phyloP scores from a whole-genome alignment of 2,329 filamentous ascomycete species.

The Fusarium coicis region DNA sequence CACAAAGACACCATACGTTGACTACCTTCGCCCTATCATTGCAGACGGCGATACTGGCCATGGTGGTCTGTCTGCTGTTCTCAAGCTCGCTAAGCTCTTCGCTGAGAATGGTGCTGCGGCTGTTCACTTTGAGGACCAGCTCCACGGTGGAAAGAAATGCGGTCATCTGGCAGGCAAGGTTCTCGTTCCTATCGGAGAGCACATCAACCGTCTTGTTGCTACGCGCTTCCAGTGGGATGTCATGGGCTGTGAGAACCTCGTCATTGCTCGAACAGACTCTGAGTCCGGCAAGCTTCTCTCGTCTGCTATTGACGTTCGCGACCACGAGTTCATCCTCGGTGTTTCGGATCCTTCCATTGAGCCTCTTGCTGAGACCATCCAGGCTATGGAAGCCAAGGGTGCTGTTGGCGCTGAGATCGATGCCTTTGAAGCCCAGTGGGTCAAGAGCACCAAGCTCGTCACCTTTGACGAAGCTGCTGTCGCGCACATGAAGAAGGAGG shows the following conservation, averaged over 20 bases:
- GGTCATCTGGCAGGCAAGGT: slow-evolving; percentile 97
- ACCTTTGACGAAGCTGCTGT: slow-evolving; percentile 93
- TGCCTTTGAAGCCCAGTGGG: slow-evolving; percentile 86
- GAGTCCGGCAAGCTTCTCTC: slow-evolving; percentile 92
- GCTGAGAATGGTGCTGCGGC: slow-evolving; percentile 96
- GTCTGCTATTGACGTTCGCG: slow-evolving; percentile 90
- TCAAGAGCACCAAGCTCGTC: slow-evolving; percentile 84
- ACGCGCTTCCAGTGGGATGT: slow-evolving; percentile 98
- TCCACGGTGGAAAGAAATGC: slow-evolving; percentile 98
- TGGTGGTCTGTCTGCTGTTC: slow-evolving; percentile 88
- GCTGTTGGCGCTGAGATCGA: slow-evolving; percentile 85
- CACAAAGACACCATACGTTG: slow-evolving; percentile 80
- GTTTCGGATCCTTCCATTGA: slow-evolving; percentile 78
- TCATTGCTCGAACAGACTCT: slow-evolving; percentile 95
- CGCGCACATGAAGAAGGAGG: slow-evolving; percentile 75
- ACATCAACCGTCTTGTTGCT: slow-evolving; percentile 94
- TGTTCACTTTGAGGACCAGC: slow-evolving; percentile 97
- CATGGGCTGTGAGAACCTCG: slow-evolving; percentile 94
- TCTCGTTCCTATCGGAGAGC: slow-evolving; percentile 90
- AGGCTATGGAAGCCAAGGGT: slow-evolving; percentile 86
- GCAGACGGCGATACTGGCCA: slow-evolving; percentile 97
- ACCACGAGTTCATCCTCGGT: slow-evolving; percentile 97
- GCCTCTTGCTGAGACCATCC: slow-evolving; percentile 87
- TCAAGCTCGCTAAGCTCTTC: slow-evolving; percentile 97
- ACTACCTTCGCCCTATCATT: slow-evolving; percentile 94